A percentile compares a stretch with the other conserved stretches of the same genome.
Evolutionary conservation across 2,329 filamentous ascomycete genomes (phyloP).

Genomic region (Pestalotiopsis sp.): DNA sequence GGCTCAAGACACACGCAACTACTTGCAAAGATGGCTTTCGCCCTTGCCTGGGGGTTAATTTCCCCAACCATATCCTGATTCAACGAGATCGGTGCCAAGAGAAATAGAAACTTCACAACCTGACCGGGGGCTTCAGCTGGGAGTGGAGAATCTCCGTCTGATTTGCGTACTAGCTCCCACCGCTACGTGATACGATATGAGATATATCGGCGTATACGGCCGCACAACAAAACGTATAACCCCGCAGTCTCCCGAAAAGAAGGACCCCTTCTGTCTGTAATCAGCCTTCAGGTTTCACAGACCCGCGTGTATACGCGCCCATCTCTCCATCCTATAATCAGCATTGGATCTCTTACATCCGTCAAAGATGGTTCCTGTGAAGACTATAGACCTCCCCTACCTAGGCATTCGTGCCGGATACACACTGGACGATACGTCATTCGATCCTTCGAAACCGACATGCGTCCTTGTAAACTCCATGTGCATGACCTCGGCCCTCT

Average conservation of each 20-base stretch:
- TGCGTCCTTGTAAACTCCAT: constrained; percentile 56
- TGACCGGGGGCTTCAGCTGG: neutral
- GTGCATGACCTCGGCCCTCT: constrained; percentile 51
- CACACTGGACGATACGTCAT: constrained; percentile 40
- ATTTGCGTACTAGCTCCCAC: neutral
- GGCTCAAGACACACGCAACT: too few species aligned
- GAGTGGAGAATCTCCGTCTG: neutral
- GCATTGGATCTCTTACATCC: neutral
- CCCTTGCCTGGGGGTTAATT: too few species aligned
- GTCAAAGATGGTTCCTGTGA: constrained; percentile 36
- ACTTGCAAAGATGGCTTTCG: too few species aligned
- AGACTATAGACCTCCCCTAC: constrained; percentile 49
- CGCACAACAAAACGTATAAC: neutral
- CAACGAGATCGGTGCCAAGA: too few species aligned
- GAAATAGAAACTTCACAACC: too few species aligned
- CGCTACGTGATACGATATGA: neutral
- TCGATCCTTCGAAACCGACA: constrained; percentile 55
- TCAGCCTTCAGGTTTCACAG: neutral
- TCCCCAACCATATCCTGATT: too few species aligned
- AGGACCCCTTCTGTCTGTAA: neutral
- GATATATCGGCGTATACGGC: neutral
- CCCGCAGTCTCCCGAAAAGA: neutral
- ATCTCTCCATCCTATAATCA: neutral
- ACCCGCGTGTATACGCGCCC: neutral
- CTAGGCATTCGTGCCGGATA: constrained; percentile 51